Percentiles rank a stretch among this genome's conserved stretches.
phyloP scores from a whole-genome alignment of 257 asterid genomes.

The Gentiana dahurica region DNA sequence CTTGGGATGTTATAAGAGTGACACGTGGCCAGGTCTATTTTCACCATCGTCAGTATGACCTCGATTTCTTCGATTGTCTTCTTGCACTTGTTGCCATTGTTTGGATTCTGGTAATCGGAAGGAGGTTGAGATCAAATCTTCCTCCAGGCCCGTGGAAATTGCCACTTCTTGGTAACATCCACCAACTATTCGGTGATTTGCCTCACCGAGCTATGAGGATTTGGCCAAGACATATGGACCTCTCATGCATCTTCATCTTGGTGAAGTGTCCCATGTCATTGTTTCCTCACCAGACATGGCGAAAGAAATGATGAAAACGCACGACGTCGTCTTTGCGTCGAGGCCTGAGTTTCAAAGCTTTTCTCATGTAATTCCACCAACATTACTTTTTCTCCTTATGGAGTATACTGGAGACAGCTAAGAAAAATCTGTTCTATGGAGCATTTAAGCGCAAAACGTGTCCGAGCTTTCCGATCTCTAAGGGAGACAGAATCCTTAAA shows the following conservation, averaged over 20 bases:
- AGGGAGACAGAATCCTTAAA: constrained; percentile 14
- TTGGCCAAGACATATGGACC: constrained; percentile 12
- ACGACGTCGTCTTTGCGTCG: constrained; percentile 10
- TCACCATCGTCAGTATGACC: too few relatives aligned
- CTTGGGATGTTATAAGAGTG: too few relatives aligned
- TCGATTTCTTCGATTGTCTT: too few relatives aligned
- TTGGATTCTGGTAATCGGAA: too few relatives aligned
- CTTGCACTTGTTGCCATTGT: too few relatives aligned
- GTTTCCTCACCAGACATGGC: constrained; percentile 17
- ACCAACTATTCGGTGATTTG: constrained; percentile 4
- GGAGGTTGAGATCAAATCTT: too few relatives aligned
- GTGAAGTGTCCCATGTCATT: constrained; percentile 9
- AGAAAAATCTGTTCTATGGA: constrained; percentile 30
- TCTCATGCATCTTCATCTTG: constrained; percentile 15
- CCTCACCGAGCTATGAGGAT: constrained; percentile 4
- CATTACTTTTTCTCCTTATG: constrained; percentile 16
- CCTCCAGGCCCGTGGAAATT: too few relatives aligned
- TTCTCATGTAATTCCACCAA: constrained; percentile 13
- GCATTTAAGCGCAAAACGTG: constrained; percentile 27
- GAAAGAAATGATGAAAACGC: constrained; percentile 10
- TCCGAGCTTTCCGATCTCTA: constrained; percentile 14
- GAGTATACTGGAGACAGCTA: constrained; percentile 34
- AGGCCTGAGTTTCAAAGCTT: constrained; percentile 6
- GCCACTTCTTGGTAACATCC: constrained; percentile 5
- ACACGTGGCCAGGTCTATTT: too few relatives aligned